A percentile compares a stretch with the other conserved stretches of the same genome.
These are phyloP conservation scores for Neurospora sp. DNA, from an alignment of 2,329 filamentous ascomycete genomes.

Conservation along the genomic window DNA sequence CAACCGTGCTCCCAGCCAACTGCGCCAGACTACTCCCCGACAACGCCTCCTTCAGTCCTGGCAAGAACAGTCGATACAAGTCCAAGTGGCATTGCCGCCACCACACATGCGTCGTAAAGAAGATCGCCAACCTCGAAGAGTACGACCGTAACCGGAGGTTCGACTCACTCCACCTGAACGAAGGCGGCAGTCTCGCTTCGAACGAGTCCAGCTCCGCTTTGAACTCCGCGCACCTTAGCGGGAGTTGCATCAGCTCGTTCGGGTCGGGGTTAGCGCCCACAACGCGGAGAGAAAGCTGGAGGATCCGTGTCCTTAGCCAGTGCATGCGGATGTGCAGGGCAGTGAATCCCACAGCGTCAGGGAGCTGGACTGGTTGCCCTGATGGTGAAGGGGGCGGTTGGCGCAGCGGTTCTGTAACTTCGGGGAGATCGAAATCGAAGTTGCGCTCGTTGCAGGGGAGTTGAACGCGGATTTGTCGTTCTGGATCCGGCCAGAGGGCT, in stretches of 20 bases:
- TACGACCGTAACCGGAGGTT: conserved; percentile 47
- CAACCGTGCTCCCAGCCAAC: conserved; percentile 35
- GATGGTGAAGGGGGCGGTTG: conserved; percentile 31
- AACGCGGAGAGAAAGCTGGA: conserved; percentile 42
- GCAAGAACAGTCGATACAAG: conserved; percentile 43
- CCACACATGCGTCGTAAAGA: conserved; percentile 51
- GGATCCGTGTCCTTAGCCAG: conserved; percentile 43
- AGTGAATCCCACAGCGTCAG: conserved; percentile 45
- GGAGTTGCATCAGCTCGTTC: conserved; percentile 34
- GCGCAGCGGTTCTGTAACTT: conserved; percentile 42
- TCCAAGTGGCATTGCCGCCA: conserved; percentile 51
- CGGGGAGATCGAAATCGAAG: conserved; percentile 48
- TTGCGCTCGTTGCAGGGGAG: conserved; percentile 41
- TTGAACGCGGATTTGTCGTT: conserved; percentile 34
- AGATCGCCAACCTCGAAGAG: conserved; percentile 46
- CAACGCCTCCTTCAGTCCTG: conserved; percentile 41
- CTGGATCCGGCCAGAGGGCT: conserved; percentile 31
- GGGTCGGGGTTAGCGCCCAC: conserved; percentile 29
- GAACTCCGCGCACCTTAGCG: conserved; percentile 38
- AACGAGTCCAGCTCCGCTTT: conserved; percentile 37
- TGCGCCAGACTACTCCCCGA: conserved; percentile 33
- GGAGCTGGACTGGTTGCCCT: conserved; percentile 32
- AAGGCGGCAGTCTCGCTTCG: conserved; percentile 41
- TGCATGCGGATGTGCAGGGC: conserved; percentile 48
- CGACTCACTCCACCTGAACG: conserved; percentile 48